These are phyloP conservation scores for Wickerhamiella cacticola DNA, from an alignment of 805 yeast genomes.

Conservation along the genomic window DNA sequence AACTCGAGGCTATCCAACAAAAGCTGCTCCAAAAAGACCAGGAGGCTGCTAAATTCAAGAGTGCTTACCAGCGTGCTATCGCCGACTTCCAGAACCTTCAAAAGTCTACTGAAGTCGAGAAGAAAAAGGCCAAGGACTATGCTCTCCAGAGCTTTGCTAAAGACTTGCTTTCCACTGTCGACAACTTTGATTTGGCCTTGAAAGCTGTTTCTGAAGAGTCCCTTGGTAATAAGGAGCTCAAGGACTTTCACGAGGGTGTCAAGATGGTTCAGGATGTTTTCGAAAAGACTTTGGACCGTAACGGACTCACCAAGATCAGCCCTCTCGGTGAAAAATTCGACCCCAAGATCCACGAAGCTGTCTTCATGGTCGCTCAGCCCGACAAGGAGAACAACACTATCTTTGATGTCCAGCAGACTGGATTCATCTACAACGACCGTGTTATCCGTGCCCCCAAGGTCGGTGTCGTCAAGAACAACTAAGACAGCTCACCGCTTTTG, in stretches of 20 bases:
- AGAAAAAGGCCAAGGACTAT: slow-evolving; percentile 76
- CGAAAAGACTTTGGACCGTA: slow-evolving; percentile 67
- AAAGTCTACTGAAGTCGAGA: slow-evolving; percentile 77
- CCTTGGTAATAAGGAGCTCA: slow-evolving; percentile 47
- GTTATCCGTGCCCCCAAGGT: slow-evolving; percentile 93
- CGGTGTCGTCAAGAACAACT: slow-evolving; percentile 62
- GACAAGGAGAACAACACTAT: slow-evolving; percentile 87
- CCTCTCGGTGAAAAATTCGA: slow-evolving; percentile 79
- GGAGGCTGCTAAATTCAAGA: slow-evolving; percentile 71
- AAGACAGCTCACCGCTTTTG: slow-evolving; percentile 18
- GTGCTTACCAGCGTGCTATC: slow-evolving; percentile 65
- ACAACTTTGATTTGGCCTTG: slow-evolving; percentile 80
- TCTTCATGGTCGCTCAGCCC: slow-evolving; percentile 75
- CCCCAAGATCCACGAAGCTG: slow-evolving; percentile 87
- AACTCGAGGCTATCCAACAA: slow-evolving; percentile 34
- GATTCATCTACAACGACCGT: slow-evolving; percentile 73
- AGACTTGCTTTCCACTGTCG: slow-evolving; percentile 79
- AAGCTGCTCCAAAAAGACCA: slow-evolving; percentile 43
- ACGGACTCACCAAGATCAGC: slow-evolving; percentile 69
- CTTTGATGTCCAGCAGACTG: slow-evolving; percentile 84
- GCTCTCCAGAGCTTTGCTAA: slow-evolving; percentile 87
- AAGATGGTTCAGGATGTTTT: slow-evolving; percentile 79
- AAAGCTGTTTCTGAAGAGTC: slow-evolving; percentile 40
- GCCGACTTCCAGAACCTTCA: slow-evolving; percentile 92
- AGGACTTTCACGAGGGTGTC: slow-evolving; percentile 74